Evolutionary conservation across 1,284 basidiomycete genomes (phyloP), one percentile per base, ranked within the genome.

Genomic region (Ceratorhiza oryzae-sativae): DNA sequence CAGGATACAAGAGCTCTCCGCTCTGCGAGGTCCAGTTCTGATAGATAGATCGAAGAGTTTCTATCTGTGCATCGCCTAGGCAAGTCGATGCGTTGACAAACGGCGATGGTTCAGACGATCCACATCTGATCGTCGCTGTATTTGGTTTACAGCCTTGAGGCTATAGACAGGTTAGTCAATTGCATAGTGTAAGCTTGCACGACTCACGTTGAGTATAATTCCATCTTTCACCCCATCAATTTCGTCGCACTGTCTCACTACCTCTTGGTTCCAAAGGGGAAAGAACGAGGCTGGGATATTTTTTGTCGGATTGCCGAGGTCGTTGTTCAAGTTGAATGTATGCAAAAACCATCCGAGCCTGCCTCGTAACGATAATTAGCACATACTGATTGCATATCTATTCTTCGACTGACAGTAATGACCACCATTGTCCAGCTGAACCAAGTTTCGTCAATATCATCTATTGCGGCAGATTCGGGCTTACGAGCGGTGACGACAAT

Each of bases 391-490:
- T 15, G 25, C 5, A 8, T 20, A 39, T 39, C 20, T 46, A 36
- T 9, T 15, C 32, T 1, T 25, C 9, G 3, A 65, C 62, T 36
- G 2, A 65, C 62, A 65, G 62, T 9, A 49, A 34, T 13, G 62
- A 46, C 46, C 46, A 65, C 62, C 45, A 65, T 51, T 65, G 45
- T 6, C 46, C 62, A 34, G 62, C 62, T 65, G 20, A 23, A 9
- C 27, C 30, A n/a, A 39, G 25, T 1, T 36, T 32, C 23, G 25
- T 51, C 32, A 23, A 20, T 18, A 8, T 15, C 25, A 12, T 25
- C 30, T 53, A 12, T 48, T 27, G 15, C 3, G 13, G 49, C 12
- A 3, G 10, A 25, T 25, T 2, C 20, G 6, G 49, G 53, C 62
- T 49, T 39, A 65, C 62, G 46, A 30, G 62, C 62, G 4, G 41